Evolutionary conservation across 1,284 basidiomycete species (phyloP).

Genomic region (Papiliotrema nemorosa): DNA sequence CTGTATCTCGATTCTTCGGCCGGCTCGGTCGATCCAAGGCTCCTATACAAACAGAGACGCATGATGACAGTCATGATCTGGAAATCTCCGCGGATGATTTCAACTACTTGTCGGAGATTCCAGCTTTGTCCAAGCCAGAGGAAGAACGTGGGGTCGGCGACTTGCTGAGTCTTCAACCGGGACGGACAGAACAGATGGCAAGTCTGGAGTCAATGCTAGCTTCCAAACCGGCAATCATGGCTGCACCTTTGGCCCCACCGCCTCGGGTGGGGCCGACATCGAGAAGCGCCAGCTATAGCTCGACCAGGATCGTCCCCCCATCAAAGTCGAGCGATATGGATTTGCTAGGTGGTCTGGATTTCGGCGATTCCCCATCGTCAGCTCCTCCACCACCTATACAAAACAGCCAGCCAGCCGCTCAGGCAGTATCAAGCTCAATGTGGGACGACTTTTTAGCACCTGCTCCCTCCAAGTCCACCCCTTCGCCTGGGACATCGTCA

Average conservation of each 20-base stretch:
- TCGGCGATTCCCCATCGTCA: conserved; percentile 12
- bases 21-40: conserved; percentile 24
- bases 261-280: conserved; percentile 6
- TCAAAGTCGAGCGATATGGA: conserved; percentile 33
- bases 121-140: conserved; percentile 27
- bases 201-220: conserved; percentile 34
- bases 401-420: not conserved
- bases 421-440: conserved; percentile 1
- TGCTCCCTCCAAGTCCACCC: not conserved
- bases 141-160: conserved; percentile 31
- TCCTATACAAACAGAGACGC: conserved; percentile 3
- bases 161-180: conserved; percentile 33
- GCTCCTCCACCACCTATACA: conserved; percentile 5
- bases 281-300: not conserved
- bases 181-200: conserved; percentile 21
- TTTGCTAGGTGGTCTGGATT: conserved; percentile 36
- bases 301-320: conserved; percentile 19
- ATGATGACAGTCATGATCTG: conserved; percentile 32
- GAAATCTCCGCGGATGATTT: conserved; percentile 47
- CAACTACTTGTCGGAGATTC: conserved; percentile 46
- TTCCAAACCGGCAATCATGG: conserved; percentile 20
- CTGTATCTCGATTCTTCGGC: conserved; percentile 46
- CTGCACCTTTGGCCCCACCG: conserved; percentile 36
- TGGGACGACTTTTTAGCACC: conserved; percentile 17
- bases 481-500: not conserved